Conservation (phyloP, 2,329 filamentous ascomycete species). For the Alternaria incomplexa region DNA sequence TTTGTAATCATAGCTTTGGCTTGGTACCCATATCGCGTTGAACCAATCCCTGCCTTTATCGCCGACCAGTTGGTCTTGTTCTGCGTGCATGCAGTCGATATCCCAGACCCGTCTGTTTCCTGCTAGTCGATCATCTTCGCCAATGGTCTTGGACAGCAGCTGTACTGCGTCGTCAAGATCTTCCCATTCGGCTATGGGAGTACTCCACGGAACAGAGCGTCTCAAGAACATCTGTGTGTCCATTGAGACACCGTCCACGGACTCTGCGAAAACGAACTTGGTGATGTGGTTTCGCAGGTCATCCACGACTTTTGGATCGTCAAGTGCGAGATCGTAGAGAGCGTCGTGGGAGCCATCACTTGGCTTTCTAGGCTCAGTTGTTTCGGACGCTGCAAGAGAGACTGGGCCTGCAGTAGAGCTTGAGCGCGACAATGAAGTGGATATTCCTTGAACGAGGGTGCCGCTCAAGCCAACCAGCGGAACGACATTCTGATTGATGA, state of each 20-base stretch:
- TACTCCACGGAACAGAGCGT: conserved; percentile 29
- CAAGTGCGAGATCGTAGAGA: conserved; percentile 8
- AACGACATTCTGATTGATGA: conserved; percentile 31
- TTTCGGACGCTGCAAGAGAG: conserved; percentile 12
- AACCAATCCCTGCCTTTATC: conserved; percentile 36
- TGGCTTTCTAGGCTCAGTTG: conserved; percentile 1
- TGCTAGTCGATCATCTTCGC: conserved; percentile 11
- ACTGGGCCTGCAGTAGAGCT: conserved; percentile 17
- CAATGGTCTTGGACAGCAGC: conserved; percentile 28
- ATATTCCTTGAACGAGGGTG: conserved; percentile 21
- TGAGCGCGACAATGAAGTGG: conserved; percentile 9
- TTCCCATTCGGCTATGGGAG: conserved; percentile 25
- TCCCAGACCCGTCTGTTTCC: conserved; percentile 19
- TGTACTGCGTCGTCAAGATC: conserved; percentile 35
- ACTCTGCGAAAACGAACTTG: conserved; percentile 34
- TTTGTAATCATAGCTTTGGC: conserved; percentile 23
- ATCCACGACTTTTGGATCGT: conserved; percentile 25
- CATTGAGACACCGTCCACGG: conserved; percentile 31
- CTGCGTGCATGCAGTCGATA: conserved; percentile 38
- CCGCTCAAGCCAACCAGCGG: conserved; percentile 31
- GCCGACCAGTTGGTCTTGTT: conserved; percentile 37
- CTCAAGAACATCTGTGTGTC: conserved; percentile 37
- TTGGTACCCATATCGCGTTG: conserved; percentile 30
- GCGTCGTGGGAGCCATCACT: not conserved
- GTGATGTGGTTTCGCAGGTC: conserved; percentile 32